Evolutionary conservation across 202 grass and related monocot genomes (phyloP).

Genomic region (Schoenoplectus triqueter): DNA sequence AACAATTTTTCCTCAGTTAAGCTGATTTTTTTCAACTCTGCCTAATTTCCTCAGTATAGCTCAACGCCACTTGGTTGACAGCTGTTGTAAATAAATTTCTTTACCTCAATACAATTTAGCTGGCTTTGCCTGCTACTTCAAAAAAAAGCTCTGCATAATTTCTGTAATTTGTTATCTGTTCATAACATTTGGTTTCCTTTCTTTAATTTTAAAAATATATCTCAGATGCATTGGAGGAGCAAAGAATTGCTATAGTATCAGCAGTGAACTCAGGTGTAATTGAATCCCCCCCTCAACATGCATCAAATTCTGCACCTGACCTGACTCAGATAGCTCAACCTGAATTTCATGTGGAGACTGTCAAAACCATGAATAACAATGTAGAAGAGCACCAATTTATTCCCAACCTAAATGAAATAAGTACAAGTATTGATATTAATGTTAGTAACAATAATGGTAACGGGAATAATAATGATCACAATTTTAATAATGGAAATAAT

Average conservation of each 20-base stretch:
- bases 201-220: slow-evolving; percentile 24
- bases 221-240: slow-evolving; percentile 64
- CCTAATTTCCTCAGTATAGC: too few relatives aligned
- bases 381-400: slow-evolving; percentile 82
- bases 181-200: slow-evolving; percentile 14
- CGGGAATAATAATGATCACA: slow-evolving; percentile 24
- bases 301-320: slow-evolving; percentile 53
- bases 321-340: slow-evolving; percentile 47
- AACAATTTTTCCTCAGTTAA: neutral
- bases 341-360: slow-evolving; percentile 50
- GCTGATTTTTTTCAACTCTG: neutral
- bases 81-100: too few relatives aligned
- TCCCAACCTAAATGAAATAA: slow-evolving; percentile 58
- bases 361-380: slow-evolving; percentile 44
- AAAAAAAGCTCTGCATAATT: neutral
- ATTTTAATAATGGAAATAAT: slow-evolving; percentile 41
- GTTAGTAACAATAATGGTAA: slow-evolving; percentile 29
- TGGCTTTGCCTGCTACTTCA: too few relatives aligned
- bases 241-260: slow-evolving; percentile 52
- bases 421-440: slow-evolving; percentile 43
- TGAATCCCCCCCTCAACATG: slow-evolving; percentile 57
- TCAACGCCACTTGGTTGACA: too few relatives aligned
- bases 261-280: slow-evolving; percentile 54
- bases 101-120: too few relatives aligned
- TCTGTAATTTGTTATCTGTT: slow-evolving; percentile 34